Evolutionary conservation across 768 basidiomycete species (phyloP).

Genomic region (Favolaschia claudopus): DNA sequence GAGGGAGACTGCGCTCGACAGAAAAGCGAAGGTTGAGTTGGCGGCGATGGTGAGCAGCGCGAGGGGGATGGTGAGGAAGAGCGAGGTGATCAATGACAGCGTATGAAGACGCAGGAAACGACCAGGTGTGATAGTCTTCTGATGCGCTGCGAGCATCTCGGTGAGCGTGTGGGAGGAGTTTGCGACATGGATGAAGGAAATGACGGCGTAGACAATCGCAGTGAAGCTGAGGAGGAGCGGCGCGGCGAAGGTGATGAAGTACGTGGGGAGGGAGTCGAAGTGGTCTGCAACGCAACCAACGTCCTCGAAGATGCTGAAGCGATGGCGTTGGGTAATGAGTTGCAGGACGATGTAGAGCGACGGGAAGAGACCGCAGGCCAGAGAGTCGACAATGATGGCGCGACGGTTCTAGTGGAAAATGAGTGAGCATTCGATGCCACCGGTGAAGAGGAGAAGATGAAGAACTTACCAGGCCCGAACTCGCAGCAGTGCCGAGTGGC

Average conservation of each 20-base stretch:
- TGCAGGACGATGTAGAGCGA: conserved; percentile 54
- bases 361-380: conserved; percentile 56
- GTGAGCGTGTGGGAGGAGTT: conserved; percentile 56
- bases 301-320: conserved; percentile 56
- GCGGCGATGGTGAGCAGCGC: conserved; percentile 45
- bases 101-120: conserved; percentile 72
- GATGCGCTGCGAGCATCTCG: conserved; percentile 44
- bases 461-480: conserved; percentile 42
- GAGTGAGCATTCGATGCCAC: conserved; percentile 41
- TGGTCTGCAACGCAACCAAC: conserved; percentile 53
- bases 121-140: conserved; percentile 38
- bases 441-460: conserved; percentile 41
- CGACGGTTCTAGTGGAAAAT: conserved; percentile 42
- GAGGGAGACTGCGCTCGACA: conserved; percentile 56
- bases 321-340: conserved; percentile 51
- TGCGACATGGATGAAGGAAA: conserved; percentile 55
- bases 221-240: conserved; percentile 50
- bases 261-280: conserved; percentile 44
- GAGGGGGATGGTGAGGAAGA: conserved; percentile 46
- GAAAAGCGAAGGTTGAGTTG: conserved; percentile 35
- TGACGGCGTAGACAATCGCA: conserved; percentile 47
- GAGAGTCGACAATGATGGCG: conserved; percentile 51
- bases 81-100: conserved; percentile 60
- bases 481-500: conserved; percentile 31
- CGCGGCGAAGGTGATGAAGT: conserved; percentile 43